Percentiles rank a stretch among this genome's conserved stretches.
Evolutionary conservation across 495 filamentous ascomycete species (phyloP).

Genomic region (Sphaerosporella brunnea): DNA sequence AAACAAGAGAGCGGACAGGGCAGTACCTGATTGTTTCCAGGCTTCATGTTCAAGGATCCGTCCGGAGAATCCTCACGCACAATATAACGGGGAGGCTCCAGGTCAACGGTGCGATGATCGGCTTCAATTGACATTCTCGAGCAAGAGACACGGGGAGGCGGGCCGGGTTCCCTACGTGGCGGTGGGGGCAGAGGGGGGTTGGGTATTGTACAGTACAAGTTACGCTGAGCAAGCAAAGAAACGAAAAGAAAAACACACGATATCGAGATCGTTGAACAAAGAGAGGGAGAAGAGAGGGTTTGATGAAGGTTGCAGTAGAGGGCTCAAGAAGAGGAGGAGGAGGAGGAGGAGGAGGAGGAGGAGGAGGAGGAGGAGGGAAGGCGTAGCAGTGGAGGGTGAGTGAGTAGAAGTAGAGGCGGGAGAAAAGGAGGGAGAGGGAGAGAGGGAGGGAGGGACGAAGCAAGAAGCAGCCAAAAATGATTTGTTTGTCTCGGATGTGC

Average conservation of each 20-base stretch:
- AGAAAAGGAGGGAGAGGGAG: background rate
- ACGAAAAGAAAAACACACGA: background rate
- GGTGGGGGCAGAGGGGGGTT: background rate
- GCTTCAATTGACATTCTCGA: slow-evolving; percentile 1
- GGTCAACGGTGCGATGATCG: background rate
- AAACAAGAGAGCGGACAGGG: background rate
- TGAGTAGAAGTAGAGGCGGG: background rate
- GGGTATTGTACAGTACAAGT: no score
- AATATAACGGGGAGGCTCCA: background rate
- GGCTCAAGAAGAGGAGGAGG: background rate
- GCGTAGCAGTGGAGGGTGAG: background rate
- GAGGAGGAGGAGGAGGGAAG: background rate
- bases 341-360: background rate
- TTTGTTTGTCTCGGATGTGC: no score
- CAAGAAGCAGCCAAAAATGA: background rate
- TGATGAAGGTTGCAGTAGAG: background rate
- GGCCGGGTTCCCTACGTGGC: background rate
- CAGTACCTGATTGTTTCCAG: slow-evolving; percentile 1
- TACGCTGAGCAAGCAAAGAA: slow-evolving; percentile 1
- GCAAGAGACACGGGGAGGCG: background rate
- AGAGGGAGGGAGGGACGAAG: background rate
- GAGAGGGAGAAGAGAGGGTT: background rate
- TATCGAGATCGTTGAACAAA: no score
- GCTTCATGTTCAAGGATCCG: background rate
- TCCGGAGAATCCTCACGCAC: slow-evolving; percentile 7